Base-by-base conservation (phyloP, 164 flowering plant genomes). In the Aristolochia contorta region DNA sequence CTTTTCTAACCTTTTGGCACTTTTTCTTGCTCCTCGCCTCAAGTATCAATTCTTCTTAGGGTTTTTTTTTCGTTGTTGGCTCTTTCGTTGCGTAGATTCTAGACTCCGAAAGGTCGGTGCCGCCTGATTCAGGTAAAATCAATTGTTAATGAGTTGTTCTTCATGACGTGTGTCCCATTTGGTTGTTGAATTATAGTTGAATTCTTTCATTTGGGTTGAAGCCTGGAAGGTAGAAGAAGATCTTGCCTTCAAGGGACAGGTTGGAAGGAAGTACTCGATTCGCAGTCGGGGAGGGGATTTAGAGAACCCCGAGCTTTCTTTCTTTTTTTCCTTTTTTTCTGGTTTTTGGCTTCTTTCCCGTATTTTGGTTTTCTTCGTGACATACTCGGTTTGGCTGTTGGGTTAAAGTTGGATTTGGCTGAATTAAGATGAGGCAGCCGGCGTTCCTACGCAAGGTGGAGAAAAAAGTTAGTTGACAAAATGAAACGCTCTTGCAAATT, bases 91-190 rank as follows among this genome's bases (percentile, higher is more conserved):
- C 1, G 53, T 15, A 55, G 22, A 19, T 55, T 25, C 46, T 19
- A 23, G 30, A n/a, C 19, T 54, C 47, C 4, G 13, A n/a, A 12
- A 30, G 54, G 54, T 60, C 67, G 58, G 52, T 62, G 60, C 63
- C 52, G 54, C 50, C 57, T 25, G 54, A 60, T 60, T 67, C 58
- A 66, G 78, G 77, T 72, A 75, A 33, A 51, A 52, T 46, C 24
- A 41, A 32, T 14, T 43, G 15, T 45, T 22, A n/a, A 3, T 43
- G 16, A 16, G 43, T 37, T 37, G 1, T 37, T 37, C 43, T 7
- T 37, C 43, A 37, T 57, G 37, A n/a, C 46, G 12, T 19, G 16
- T 37, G 9, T 37, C 14, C 20, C 59, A 12, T 32, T 57, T 57
- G 18, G 5, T 33, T 57, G 18, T 57, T 13, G 14, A 30, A 16